Evolutionary conservation across 345 rosid genomes (phyloP).

Genomic region (Salix caprea): DNA sequence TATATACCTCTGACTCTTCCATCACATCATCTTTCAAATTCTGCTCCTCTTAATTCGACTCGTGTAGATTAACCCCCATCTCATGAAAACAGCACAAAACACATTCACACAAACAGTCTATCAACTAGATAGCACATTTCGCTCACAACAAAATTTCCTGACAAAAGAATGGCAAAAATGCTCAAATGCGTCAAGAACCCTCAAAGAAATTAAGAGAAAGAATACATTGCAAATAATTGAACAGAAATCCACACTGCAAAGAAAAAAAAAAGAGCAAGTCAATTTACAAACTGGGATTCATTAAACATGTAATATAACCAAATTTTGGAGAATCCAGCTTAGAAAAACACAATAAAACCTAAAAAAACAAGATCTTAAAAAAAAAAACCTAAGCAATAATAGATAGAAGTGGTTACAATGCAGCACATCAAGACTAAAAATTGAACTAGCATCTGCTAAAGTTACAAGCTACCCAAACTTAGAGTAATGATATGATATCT

Average conservation of each 20-base stretch:
- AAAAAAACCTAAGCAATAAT: background rate
- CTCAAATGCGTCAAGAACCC: background rate
- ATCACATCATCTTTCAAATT: constrained; percentile 37
- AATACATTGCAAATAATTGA: background rate
- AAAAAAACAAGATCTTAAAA: too few species aligned
- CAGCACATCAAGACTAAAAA: background rate
- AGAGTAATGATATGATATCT: background rate
- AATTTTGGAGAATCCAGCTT: background rate
- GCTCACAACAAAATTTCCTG: constrained; percentile 5
- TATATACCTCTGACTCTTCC: constrained; percentile 44
- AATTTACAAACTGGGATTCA: background rate
- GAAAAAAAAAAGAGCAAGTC: background rate
- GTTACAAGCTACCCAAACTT: background rate
- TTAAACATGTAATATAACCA: background rate
- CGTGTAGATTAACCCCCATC: background rate
- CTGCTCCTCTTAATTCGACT: constrained; percentile 37
- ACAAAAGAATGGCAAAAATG: background rate
- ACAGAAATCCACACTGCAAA: background rate
- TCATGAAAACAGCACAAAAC: constrained; percentile 6
- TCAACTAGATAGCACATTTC: constrained; percentile 3
- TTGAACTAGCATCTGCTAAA: background rate
- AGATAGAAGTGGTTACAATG: background rate
- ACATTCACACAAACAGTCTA: background rate
- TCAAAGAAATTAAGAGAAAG: background rate
- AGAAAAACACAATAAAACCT: background rate